Conservation (phyloP, 345 rosid species). For the Rhodomyrtus tomentosa region DNA sequence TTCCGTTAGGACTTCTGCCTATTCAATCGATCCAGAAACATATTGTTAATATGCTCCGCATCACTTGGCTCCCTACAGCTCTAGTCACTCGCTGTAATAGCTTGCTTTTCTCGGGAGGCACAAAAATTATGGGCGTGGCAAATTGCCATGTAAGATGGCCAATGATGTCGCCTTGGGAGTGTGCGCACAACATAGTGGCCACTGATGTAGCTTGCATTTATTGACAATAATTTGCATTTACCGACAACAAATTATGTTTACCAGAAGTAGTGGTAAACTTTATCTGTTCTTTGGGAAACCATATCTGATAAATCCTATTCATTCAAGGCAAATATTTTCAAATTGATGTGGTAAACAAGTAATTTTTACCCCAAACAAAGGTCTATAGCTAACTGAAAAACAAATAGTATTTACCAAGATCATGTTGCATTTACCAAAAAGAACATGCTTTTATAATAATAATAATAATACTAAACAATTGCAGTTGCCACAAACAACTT, state of each 20-base stretch:
- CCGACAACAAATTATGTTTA: neutral
- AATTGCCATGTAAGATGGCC: neutral
- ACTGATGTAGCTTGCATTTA: neutral
- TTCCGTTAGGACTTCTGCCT: too few species aligned
- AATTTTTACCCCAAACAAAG: neutral
- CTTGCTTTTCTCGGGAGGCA: too few species aligned
- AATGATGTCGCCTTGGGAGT: neutral
- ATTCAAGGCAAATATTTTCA: neutral
- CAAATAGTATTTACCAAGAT: neutral
- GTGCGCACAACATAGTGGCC: neutral
- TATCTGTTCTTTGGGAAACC: neutral
- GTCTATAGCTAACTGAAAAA: neutral
- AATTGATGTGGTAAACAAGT: too few species aligned
- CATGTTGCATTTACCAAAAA: neutral
- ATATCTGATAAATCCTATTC: neutral
- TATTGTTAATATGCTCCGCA: too few species aligned
- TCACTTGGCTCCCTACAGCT: too few species aligned
- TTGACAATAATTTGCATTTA: neutral
- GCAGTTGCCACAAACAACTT: neutral
- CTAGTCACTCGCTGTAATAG: too few species aligned
- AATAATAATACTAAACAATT: neutral
- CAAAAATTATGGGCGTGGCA: rapidly evolving
- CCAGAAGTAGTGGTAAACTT: neutral
- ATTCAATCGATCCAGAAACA: too few species aligned
- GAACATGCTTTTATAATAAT: neutral